These are phyloP conservation scores for Ceratocystis cacaofunesta DNA, from an alignment of 2,329 filamentous ascomycete genomes.

Conservation along the genomic window DNA sequence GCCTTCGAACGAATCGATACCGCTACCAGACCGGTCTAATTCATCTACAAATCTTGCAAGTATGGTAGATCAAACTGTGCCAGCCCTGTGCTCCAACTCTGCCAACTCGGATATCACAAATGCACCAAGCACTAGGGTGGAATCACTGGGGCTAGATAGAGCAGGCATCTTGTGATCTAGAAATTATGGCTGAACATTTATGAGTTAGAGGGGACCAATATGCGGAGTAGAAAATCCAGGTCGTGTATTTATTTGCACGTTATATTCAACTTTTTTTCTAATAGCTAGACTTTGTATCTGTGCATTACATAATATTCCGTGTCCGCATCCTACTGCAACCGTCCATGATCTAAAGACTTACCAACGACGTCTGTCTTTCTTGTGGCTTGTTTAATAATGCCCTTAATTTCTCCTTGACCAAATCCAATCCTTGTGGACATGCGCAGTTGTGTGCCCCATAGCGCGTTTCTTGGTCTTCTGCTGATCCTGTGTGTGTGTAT, in stretches of 20 bases:
- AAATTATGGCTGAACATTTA: too few species aligned
- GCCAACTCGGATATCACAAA: neutral
- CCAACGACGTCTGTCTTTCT: neutral
- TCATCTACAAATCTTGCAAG: neutral
- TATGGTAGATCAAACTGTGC: neutral
- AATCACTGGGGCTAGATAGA: neutral
- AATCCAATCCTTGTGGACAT: neutral
- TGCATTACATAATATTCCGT: neutral
- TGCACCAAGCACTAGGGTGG: neutral
- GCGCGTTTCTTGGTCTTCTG: neutral
- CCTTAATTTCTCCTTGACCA: neutral
- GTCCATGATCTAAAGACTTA: neutral
- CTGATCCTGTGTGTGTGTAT: neutral
- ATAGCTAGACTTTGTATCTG: neutral
- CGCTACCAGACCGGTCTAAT: neutral
- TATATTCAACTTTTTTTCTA: neutral
- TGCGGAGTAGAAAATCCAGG: neutral
- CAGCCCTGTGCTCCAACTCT: neutral
- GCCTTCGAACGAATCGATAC: slow-evolving; percentile 1
- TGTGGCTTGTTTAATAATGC: neutral
- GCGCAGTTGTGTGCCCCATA: neutral
- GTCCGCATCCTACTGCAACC: neutral
- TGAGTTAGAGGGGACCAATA: neutral
- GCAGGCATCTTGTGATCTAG: neutral
- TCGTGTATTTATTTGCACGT: neutral